These are phyloP conservation scores for Collybiopsis luxurians DNA, from an alignment of 768 basidiomycete species.

Conservation along the genomic window DNA sequence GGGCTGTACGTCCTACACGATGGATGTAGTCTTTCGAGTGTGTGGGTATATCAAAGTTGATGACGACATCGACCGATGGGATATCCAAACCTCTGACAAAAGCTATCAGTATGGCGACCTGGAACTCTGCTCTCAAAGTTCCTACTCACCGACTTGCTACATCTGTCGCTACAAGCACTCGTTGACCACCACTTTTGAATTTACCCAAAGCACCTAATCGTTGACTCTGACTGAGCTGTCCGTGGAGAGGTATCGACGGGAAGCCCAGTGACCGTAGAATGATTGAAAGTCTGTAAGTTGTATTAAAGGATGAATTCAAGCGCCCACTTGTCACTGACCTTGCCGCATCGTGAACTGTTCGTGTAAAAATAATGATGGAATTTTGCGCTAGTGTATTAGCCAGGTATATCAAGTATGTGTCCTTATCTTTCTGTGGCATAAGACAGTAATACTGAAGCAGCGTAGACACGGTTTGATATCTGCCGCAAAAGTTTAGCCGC, in stretches of 20 bases:
- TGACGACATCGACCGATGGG: conserved; percentile 91
- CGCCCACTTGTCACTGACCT: conserved; percentile 42
- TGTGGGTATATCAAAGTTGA: conserved; percentile 97
- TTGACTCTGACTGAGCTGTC: conserved; percentile 91
- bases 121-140: conserved; percentile 39
- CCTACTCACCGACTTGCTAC: conserved; percentile 80
- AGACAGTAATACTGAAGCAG: conserved; percentile 95
- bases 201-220: conserved; percentile 91
- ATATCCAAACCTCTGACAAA: conserved; percentile 83
- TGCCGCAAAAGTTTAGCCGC: conserved; percentile 26
- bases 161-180: conserved; percentile 92
- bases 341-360: conserved; percentile 93
- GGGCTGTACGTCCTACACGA: conserved; percentile 94
- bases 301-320: not conserved
- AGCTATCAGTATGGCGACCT: conserved; percentile 47
- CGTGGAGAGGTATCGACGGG: conserved; percentile 93
- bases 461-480: conserved; percentile 96
- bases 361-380: conserved; percentile 93
- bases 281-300: conserved; percentile 65
- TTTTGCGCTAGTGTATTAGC: conserved; percentile 87
- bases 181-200: conserved; percentile 93
- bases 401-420: conserved; percentile 85
- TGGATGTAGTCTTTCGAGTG: conserved; percentile 99
- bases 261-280: conserved; percentile 90
- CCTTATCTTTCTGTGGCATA: conserved; percentile 88